Percentiles rank a stretch among this genome's conserved stretches.
phyloP scores from a whole-genome alignment of 768 basidiomycete species.

The Xerocomellus amylosporus region DNA sequence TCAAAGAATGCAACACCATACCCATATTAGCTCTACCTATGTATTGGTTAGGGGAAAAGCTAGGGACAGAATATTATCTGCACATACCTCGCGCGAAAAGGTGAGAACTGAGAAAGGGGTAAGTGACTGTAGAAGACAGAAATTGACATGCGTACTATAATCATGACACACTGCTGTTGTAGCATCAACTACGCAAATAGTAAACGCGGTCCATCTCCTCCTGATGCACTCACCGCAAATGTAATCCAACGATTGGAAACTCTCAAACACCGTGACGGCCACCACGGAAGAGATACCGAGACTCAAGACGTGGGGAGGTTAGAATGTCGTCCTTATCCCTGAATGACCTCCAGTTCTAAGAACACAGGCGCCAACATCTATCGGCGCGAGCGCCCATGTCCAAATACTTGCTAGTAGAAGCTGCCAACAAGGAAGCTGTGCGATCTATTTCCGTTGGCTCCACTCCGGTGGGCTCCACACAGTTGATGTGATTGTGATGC shows the following conservation, averaged over 20 bases:
- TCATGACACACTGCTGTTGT: constrained; percentile 6
- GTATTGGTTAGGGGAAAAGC: background rate
- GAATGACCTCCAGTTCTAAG: background rate
- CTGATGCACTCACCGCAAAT: background rate
- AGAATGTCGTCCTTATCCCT: background rate
- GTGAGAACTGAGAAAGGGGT: constrained; percentile 7
- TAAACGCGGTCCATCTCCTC: background rate
- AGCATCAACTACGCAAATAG: constrained; percentile 1
- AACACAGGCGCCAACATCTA: background rate
- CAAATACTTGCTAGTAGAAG: background rate
- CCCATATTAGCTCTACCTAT: constrained; percentile 14
- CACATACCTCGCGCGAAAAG: constrained; percentile 7
- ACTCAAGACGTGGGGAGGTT: background rate
- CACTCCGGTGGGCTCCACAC: background rate
- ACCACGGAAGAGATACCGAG: background rate
- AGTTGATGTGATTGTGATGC: background rate
- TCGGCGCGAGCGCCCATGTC: background rate
- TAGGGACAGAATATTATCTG: background rate
- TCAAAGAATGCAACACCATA: background rate
- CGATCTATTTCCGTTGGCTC: background rate
- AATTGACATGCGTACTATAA: background rate
- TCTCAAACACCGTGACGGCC: background rate
- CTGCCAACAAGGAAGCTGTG: background rate
- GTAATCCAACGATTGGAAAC: background rate
- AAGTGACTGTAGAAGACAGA: background rate